These are phyloP conservation scores for Drosera spatulata DNA, from an alignment of 179 eudicot species.

Conservation along the genomic window DNA sequence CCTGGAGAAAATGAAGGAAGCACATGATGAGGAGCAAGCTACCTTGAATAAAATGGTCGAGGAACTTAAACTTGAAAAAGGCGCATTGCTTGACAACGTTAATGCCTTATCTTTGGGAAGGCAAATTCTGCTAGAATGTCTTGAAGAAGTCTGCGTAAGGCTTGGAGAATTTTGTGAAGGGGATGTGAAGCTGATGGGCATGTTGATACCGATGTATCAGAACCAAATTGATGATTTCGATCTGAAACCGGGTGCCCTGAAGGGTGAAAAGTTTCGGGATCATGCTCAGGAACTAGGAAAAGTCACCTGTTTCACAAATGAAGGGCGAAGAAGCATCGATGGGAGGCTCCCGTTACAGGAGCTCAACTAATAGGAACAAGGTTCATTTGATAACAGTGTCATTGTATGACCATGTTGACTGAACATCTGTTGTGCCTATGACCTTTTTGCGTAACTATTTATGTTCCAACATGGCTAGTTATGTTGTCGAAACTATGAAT, in stretches of 20 bases:
- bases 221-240: slow-evolving; percentile 14
- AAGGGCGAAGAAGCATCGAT: slow-evolving; percentile 25
- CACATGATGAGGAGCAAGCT: slow-evolving; percentile 13
- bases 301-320: slow-evolving; percentile 19
- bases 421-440: too few species aligned
- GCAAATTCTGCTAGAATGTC: slow-evolving; percentile 28
- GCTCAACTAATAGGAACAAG: slow-evolving; percentile 31
- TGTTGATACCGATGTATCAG: slow-evolving; percentile 33
- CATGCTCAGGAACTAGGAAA: background rate
- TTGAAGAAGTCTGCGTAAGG: slow-evolving; percentile 26
- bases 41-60: slow-evolving; percentile 16
- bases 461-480: background rate
- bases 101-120: slow-evolving; percentile 30
- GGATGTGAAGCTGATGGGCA: slow-evolving; percentile 41
- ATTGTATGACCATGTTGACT: background rate
- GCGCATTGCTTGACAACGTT: slow-evolving; percentile 13
- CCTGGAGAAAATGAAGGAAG: slow-evolving; percentile 17
- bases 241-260: slow-evolving; percentile 5
- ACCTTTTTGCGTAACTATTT: background rate
- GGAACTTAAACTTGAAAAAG: slow-evolving; percentile 22
- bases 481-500: too few species aligned
- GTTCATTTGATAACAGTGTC: background rate
- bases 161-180: slow-evolving; percentile 27
- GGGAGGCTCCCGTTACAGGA: slow-evolving; percentile 66
- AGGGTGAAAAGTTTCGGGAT: slow-evolving; percentile 6